Base-by-base conservation (phyloP, 768 basidiomycete genomes). In the Lentinula guzmanii region DNA sequence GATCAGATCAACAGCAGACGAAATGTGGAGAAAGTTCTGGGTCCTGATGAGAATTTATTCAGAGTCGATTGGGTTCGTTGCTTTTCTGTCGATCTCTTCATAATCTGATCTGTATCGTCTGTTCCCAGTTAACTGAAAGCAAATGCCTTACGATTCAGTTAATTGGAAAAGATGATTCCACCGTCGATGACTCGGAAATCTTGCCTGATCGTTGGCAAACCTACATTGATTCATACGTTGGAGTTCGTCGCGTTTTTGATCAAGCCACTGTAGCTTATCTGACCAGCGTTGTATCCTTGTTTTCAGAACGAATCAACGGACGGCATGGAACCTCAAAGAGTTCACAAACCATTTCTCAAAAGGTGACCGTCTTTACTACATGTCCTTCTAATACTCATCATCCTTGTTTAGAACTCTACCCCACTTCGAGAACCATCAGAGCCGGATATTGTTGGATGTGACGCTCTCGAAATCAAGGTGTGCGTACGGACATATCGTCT, bases 401-500 rank as follows among this genome's bases (percentile, higher is more conserved):
- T 16, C 41, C 31, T 60, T 21, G 52, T 24, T 24, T 52, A 83
- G 82, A 69, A 81, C 78, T 65, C 67, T 78, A 61, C 73, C 75
- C 58, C 63, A 66, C 6, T 66, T 70, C 52, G 50, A 64, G 5
- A 42, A 73, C 16, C 77, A 10, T 65, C 69, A 3, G 72, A 72
- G 9, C 82, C 80, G 0, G 76, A 83, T 45, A 74, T 83, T 24
- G 66, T 79, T 33, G 78, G 84, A 0, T 77, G 70, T 41, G 87
- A 88, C 35, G 81, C 81, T 3, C 79, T 95, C 16, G 90, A 93
- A 71, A 90, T 92, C 70, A 89, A 89, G 64, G 83, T 97, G 61
- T 96, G 95, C 72, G 80, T 93, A 39, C 80, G 86, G 61, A 91
- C 88, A 8, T 93, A 93, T 71, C 80, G 88, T 37, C 72, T 93